Evolutionary conservation across 164 flowering plant species (phyloP), one percentile per base, ranked within the genome.

Genomic region (Cinnamomum chago): DNA sequence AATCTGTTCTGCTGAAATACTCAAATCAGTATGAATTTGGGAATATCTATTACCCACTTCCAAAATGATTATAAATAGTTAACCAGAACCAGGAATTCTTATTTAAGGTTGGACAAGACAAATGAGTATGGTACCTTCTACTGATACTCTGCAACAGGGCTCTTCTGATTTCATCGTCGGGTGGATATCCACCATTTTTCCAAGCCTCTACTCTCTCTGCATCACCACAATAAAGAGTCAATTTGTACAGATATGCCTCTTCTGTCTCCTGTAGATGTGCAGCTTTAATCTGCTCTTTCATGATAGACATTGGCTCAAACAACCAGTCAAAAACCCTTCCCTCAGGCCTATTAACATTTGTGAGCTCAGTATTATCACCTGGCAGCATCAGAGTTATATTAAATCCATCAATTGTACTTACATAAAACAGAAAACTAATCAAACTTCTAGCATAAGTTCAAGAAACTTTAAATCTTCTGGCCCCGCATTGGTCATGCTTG

Each of bases 311-410:
- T 15, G 86, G 88, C 30, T 83, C 83, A 74, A 78, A 83, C 23
- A 85, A 70, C 88, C 88, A 85, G 62, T 85, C 88, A 62, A 85
- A 85, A 65, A 80, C 79, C 72, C 83, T 79, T 66, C 83, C 87
- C 65, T 81, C 85, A 3, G 87, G 86, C 74, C 84, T 82, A 70
- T 85, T 85, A 66, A 73, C 50, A 68, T 67, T 73, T 22, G 83
- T 82, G 52, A 82, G 20, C 65, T 82, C 84, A 65, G 79, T 75
- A 66, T 72, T 76, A 67, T 81, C 80, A 77, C 87, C 85, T 84
- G 82, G 75, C 5, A 70, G 50, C 62, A 51, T 52, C 25, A 40
- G 24, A 23, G 23, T n/a, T 20, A 55, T 18, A 55, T 17, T 55
- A 55, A 55, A 55, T 55, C 28, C 67, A 64, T 64, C 18, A 35